A percentile compares a stretch with the other conserved stretches of the same genome.
These are phyloP conservation scores for Saitoella complicata DNA, from an alignment of 805 yeast species.

Conservation along the genomic window DNA sequence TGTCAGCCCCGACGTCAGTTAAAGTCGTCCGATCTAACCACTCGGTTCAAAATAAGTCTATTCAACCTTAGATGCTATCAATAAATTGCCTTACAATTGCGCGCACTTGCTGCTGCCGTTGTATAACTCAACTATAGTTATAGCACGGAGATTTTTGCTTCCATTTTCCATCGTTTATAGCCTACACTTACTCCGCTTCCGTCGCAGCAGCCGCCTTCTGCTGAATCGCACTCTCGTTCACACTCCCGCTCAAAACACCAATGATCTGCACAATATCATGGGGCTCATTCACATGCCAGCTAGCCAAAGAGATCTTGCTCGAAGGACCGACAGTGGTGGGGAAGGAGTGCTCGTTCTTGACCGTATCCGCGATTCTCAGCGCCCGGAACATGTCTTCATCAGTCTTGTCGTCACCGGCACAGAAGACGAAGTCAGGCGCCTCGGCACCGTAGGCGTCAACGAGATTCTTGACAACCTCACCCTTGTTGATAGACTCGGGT, in stretches of 20 bases:
- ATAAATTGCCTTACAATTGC: too few relatives aligned
- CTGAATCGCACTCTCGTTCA: slow-evolving; percentile 25
- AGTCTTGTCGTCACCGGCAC: slow-evolving; percentile 90
- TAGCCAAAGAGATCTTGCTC: slow-evolving; percentile 67
- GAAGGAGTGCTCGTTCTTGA: slow-evolving; percentile 21
- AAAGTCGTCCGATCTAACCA: too few relatives aligned
- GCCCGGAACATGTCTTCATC: slow-evolving; percentile 96
- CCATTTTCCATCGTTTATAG: too few relatives aligned
- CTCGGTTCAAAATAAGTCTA: too few relatives aligned
- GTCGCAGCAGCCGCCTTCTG: background rate
- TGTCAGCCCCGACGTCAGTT: too few relatives aligned
- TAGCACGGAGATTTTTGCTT: too few relatives aligned
- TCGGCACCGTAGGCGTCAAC: slow-evolving; percentile 29
- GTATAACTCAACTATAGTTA: too few relatives aligned
- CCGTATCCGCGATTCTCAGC: slow-evolving; percentile 42
- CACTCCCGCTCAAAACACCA: slow-evolving; percentile 65
- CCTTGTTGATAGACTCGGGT: slow-evolving; percentile 87
- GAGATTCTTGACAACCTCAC: slow-evolving; percentile 78
- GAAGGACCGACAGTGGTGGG: slow-evolving; percentile 92
- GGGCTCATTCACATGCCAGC: slow-evolving; percentile 73
- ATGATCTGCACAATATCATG: slow-evolving; percentile 68
- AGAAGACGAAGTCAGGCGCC: slow-evolving; percentile 64
- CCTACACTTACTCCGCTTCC: too few relatives aligned
- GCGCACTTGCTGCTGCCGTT: too few relatives aligned
- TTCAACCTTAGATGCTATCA: too few relatives aligned